Evolutionary conservation across 257 asterid genomes (phyloP).

Genomic region (Cruciata laevipes): DNA sequence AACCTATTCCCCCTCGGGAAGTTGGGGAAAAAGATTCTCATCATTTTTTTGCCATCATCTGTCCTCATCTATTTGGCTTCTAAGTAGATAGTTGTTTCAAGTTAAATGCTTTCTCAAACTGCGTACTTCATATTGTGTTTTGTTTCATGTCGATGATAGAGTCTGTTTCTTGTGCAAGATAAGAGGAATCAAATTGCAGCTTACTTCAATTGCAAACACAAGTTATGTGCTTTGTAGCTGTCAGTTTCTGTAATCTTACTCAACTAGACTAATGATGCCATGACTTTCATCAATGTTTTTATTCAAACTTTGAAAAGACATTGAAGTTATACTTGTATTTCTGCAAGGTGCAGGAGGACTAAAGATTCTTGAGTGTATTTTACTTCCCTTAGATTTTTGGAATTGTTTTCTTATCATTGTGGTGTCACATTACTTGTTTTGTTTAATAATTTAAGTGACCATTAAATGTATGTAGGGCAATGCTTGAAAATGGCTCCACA

Average conservation of each 20-base stretch:
- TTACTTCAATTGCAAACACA: constrained; percentile 21
- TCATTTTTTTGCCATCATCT: no score
- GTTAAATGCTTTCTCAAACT: background rate
- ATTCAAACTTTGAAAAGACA: constrained; percentile 9
- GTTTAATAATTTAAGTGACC: background rate
- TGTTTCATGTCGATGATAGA: constrained; percentile 8
- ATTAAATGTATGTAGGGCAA: background rate
- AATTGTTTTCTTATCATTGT: constrained; percentile 7
- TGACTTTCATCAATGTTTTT: constrained; percentile 6
- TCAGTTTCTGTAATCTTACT: constrained; percentile 19
- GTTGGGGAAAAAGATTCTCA: background rate
- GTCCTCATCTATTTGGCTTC: constrained; percentile 1
- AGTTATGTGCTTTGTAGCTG: constrained; percentile 19
- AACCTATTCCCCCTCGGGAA: background rate
- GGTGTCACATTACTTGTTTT: background rate
- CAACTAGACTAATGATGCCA: constrained; percentile 17
- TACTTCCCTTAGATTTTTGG: background rate
- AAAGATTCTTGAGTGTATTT: constrained; percentile 3
- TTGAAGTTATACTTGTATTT: constrained; percentile 5
- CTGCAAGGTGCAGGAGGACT: constrained; percentile 8
- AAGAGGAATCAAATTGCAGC: constrained; percentile 10
- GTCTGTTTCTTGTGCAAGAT: background rate
- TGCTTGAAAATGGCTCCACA: constrained; percentile 4
- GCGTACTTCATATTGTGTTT: background rate
- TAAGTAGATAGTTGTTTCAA: background rate